A percentile compares a stretch with the other conserved stretches of the same genome.
phyloP scores from a whole-genome alignment of 495 filamentous ascomycete species.

The Staphylotrichum tortipilum region DNA sequence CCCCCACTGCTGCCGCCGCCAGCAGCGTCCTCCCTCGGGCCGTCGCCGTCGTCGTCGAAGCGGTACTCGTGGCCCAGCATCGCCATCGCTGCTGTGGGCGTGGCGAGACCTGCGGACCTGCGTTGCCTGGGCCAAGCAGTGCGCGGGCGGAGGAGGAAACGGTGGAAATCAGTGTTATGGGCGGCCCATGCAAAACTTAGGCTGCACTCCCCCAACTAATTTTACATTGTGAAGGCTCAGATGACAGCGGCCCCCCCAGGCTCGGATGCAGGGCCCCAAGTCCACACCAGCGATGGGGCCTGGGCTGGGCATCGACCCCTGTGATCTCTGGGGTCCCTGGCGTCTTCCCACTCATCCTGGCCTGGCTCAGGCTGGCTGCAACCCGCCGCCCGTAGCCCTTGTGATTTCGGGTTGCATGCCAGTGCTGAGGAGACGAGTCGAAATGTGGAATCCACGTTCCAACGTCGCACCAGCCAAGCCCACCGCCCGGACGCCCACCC shows the following conservation, averaged over 20 bases:
- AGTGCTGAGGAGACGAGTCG: not conserved
- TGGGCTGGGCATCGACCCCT: no score
- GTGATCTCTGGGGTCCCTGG: no score
- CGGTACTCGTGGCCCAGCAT: conserved; percentile 11
- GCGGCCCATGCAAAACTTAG: no score
- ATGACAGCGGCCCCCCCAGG: conserved; percentile 11
- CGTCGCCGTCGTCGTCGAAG: no score
- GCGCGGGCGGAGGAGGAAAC: conserved; percentile 5
- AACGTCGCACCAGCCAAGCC: not conserved
- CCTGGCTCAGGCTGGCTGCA: not conserved
- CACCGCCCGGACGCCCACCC: no score
- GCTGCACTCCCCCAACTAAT: no score
- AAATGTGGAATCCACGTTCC: conserved; percentile 9
- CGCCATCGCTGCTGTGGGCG: conserved; percentile 3
- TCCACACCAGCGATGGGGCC: conserved; percentile 17
- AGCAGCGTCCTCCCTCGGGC: conserved; percentile 9
- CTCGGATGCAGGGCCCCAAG: conserved; percentile 14
- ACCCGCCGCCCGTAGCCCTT: no score
- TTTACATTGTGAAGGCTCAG: conserved; percentile 18
- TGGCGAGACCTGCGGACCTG: no score
- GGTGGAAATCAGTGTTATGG: no score
- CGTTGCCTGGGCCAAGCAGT: not conserved
- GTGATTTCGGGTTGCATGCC: conserved; percentile 4
- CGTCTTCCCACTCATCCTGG: no score
- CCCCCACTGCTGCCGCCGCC: conserved; percentile 7